These are phyloP conservation scores for Xylaria sp. DNA, from an alignment of 2,329 filamentous ascomycete genomes.

Conservation along the genomic window DNA sequence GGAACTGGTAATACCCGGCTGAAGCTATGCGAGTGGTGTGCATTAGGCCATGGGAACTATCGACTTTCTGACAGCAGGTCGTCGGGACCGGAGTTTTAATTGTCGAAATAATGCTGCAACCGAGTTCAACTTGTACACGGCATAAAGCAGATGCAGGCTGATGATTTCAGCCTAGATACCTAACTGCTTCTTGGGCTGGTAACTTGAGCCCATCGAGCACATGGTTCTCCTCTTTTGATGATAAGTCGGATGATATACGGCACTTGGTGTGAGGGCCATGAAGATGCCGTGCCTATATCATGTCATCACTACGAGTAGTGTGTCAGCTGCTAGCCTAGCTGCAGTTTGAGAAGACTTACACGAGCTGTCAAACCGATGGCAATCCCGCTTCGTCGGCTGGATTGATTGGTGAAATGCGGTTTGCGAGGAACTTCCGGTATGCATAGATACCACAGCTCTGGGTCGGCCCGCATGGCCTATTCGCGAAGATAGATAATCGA, in stretches of 20 bases:
- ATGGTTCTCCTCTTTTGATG: neutral
- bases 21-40: neutral
- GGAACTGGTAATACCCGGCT: neutral
- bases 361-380: slow-evolving; percentile 4
- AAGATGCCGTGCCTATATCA: neutral
- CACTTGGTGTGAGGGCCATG: neutral
- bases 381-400: neutral
- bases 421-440: slow-evolving; percentile 7
- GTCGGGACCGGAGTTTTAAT: neutral
- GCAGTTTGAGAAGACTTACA: slow-evolving; percentile 9
- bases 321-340: slow-evolving; percentile 12
- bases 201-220: neutral
- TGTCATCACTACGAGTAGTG: neutral
- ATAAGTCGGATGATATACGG: neutral
- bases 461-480: slow-evolving; percentile 13
- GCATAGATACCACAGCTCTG: slow-evolving; percentile 16
- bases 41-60: neutral
- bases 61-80: neutral
- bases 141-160: neutral
- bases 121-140: neutral
- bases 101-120: neutral
- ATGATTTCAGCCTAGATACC: neutral
- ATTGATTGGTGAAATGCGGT: neutral
- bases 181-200: neutral
- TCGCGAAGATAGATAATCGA: slow-evolving; percentile 3